Evolutionary conservation across 805 yeast genomes (phyloP), one percentile per base, ranked within the genome.

Genomic region (Teunomyces barrocoloradensis): DNA sequence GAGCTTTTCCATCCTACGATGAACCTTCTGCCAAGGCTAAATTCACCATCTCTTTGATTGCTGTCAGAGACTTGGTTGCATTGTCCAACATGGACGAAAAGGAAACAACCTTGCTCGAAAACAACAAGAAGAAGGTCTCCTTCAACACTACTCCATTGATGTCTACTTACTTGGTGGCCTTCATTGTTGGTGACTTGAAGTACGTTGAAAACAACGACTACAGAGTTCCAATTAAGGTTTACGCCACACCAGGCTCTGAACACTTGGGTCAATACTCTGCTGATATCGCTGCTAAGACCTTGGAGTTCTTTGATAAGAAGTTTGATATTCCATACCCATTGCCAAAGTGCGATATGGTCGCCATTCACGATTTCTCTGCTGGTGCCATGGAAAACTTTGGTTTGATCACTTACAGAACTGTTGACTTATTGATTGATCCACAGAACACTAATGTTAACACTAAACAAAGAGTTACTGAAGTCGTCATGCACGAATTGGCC

Each of bases 371-470:
- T 66, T 87, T 87, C 65, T 74, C 87, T 30, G 90, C 90, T 17
- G 94, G 94, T 58, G 96, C 96, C 42, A 87, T 87, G 96, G 96
- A 87, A 69, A 87, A 87, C 67, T 86, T 86, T 77, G 90, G 90
- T 48, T 74, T 86, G 59, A 79, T 87, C 57, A 87, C 94, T 20
- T 87, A 84, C 69, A 79, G 94, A 68, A 84, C 87, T 40, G 85
- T 83, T 38, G 92, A 86, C 55, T 69, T 87, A 50, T 75, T 87
- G 53, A 75, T 84, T 54, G 92, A 85, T 62, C 89, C 87, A 53
- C 78, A 80, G 56, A 79, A 79, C 58, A 81, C 94, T 43, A 81
- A 83, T 51, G 71, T 81, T 52, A 73, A 72, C 49, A 78, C 85
- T 54, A 80, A 82, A 63, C 83, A 82, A 64, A 77, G 91, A 64